Base-by-base conservation (phyloP, 2,329 filamentous ascomycete genomes). In the Aureobasidium sp. region DNA sequence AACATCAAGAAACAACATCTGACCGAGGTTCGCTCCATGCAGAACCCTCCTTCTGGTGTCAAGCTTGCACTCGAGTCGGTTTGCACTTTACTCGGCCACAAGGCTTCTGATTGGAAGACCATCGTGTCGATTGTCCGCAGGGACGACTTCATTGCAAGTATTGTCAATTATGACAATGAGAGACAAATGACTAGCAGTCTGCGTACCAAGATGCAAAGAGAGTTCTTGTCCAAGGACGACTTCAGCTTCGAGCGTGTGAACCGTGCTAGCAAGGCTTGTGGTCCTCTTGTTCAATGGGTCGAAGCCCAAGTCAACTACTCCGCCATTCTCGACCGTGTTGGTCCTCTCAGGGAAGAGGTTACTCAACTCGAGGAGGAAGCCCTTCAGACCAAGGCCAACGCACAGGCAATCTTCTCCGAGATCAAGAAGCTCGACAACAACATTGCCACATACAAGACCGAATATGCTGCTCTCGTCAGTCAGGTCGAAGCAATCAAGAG, bases 1-100 rank as follows among this genome's bases (percentile, higher is more conserved):
- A 97, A 95, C 79, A 99, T 99, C 79, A 99, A 97, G 80, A 86
- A 89, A 72, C 91, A 96, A 73, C 94, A 99, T 75, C 82, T 99
- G 66, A 97, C 92, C 14, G 94, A 99, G 85, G 93, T 99, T 56
- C 86, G 94, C 72, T 96, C 93, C 66, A 97, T 99, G 94, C 86
- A 87, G 67, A 95, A 91, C 69, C 94, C 94, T 7, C 94, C 94
- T 9, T 82, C 86, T 67, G 91, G 91, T 80, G 95, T 99, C 68
- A 88, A 91, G 71, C 85, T 97, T 68, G 91, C 94, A 2, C 82
- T 99, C 62, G 93, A 97, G 72, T 90, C 94, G n/a, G 95, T 99
- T 6, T 97, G 94, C 78, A 94, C 92, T 0, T 78, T 99, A 52
- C 85, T 99, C 60, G 93, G 93, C 15, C 91, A 97, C 77, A 94